Percentiles rank a stretch among this genome's conserved stretches.
Evolutionary conservation across 495 filamentous ascomycete species (phyloP).

Genomic region (Talaromyces liani): DNA sequence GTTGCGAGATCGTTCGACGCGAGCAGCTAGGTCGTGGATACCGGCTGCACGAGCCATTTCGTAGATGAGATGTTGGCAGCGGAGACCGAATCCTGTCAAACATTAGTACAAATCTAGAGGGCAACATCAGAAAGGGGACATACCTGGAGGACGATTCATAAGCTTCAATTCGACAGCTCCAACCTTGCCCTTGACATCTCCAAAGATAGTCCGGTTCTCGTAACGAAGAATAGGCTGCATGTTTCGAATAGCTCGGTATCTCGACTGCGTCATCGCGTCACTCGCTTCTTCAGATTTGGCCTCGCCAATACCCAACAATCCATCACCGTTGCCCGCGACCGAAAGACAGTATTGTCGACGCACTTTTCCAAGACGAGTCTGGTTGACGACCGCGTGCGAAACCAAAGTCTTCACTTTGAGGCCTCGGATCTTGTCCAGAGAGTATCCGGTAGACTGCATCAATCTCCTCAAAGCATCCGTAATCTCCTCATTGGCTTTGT

Average conservation of each 20-base stretch:
- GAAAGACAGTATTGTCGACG: constrained; percentile 58
- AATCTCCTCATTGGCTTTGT: constrained; percentile 27
- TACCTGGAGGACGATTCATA: constrained; percentile 80
- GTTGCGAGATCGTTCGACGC: constrained; percentile 72
- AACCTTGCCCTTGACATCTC: constrained; percentile 75
- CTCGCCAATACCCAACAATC: constrained; percentile 80
- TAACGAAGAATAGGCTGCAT: constrained; percentile 84
- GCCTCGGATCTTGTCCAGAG: constrained; percentile 41
- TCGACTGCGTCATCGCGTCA: constrained; percentile 59
- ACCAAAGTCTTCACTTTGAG: constrained; percentile 62
- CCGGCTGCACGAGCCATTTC: constrained; percentile 82
- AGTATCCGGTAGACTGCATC: constrained; percentile 63
- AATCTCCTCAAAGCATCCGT: constrained; percentile 51
- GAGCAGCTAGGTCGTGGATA: constrained; percentile 76
- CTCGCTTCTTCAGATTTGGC: constrained; percentile 70
- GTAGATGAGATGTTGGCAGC: constrained; percentile 83
- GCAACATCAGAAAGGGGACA: too few relatives aligned
- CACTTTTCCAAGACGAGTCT: constrained; percentile 95
- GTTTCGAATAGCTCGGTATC: constrained; percentile 70
- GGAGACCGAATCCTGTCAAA: constrained; percentile 75
- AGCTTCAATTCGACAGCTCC: constrained; percentile 76
- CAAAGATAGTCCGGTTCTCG: constrained; percentile 85
- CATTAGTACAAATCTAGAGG: too few relatives aligned
- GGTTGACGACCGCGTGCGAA: constrained; percentile 68
- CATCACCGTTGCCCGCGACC: constrained; percentile 78